Evolutionary conservation across 305 asterid species (phyloP).

Genomic region (Fraxinus latifolia): DNA sequence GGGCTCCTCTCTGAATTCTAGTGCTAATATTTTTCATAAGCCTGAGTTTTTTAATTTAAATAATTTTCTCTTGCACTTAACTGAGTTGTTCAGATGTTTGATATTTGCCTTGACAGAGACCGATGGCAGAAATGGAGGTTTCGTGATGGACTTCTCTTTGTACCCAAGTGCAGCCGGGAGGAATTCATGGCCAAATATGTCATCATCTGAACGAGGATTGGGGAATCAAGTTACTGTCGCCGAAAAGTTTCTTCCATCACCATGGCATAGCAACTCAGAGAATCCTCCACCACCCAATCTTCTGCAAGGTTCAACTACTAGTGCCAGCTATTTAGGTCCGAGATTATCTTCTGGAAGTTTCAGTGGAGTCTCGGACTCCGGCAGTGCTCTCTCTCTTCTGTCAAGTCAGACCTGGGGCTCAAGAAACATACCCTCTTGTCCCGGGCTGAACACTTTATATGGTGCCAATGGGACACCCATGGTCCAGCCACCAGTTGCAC

Average conservation of each 20-base stretch:
- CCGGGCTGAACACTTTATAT: constrained; percentile 39
- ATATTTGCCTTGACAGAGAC: constrained; percentile 44
- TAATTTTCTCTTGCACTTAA: constrained; percentile 1
- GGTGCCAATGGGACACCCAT: constrained; percentile 31
- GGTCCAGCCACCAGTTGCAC: constrained; percentile 49
- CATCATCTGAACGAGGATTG: constrained; percentile 39
- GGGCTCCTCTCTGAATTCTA: background rate
- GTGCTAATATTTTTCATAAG: background rate
- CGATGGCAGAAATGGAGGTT: constrained; percentile 54
- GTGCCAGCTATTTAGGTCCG: constrained; percentile 40
- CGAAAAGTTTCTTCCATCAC: constrained; percentile 35
- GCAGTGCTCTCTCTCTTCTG: constrained; percentile 99
- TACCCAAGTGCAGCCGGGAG: constrained; percentile 41
- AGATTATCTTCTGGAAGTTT: constrained; percentile 47
- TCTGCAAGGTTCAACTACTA: constrained; percentile 42
- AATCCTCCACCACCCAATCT: constrained; percentile 42
- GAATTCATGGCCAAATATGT: constrained; percentile 7
- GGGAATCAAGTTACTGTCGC: constrained; percentile 23
- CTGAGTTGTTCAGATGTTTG: constrained; percentile 12
- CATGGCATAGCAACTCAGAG: constrained; percentile 60
- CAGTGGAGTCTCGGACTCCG: constrained; percentile 53
- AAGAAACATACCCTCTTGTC: constrained; percentile 32
- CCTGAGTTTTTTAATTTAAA: background rate
- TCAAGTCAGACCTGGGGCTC: constrained; percentile 85
- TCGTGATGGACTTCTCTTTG: constrained; percentile 67